These are phyloP conservation scores for Anthracocystis panici-leucophaei DNA, from an alignment of 1,284 basidiomycete genomes.

Conservation along the genomic window DNA sequence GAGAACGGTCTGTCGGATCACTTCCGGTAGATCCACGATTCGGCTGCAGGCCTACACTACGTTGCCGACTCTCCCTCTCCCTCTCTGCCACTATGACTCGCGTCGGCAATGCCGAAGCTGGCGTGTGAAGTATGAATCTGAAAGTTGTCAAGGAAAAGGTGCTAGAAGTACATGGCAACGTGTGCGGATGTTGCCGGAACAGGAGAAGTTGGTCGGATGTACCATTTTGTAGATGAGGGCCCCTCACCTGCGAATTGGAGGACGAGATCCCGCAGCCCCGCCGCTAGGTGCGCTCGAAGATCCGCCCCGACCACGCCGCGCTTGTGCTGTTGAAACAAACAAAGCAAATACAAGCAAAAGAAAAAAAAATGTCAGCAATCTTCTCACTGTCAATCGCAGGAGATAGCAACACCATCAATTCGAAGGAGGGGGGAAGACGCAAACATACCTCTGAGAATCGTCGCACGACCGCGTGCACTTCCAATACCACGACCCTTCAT, in stretches of 20 bases:
- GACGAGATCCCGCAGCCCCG: slow-evolving; percentile 20
- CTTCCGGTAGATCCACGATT: no score
- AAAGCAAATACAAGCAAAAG: background rate
- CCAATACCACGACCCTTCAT: slow-evolving; percentile 99
- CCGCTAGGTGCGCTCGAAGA: slow-evolving; percentile 17
- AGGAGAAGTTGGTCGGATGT: background rate
- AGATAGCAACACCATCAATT: background rate
- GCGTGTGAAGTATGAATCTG: background rate
- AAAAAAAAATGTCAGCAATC: slow-evolving; percentile 1
- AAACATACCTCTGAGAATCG: slow-evolving; percentile 82
- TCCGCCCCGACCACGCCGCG: slow-evolving; percentile 48
- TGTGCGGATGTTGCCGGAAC: background rate
- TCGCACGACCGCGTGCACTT: slow-evolving; percentile 93
- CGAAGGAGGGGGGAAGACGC: no score
- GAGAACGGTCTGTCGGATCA: background rate
- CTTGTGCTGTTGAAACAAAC: slow-evolving; percentile 39
- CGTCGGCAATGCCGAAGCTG: background rate
- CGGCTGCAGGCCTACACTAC: background rate
- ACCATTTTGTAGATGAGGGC: no score
- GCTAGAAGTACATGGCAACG: slow-evolving; percentile 33
- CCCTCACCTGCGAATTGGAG: slow-evolving; percentile 33
- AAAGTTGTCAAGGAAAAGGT: slow-evolving; percentile 4
- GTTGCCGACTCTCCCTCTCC: background rate
- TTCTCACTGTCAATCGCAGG: no score
- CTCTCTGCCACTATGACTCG: background rate